Evolutionary conservation across 805 yeast species (phyloP).

Genomic region (Maudiozyma saulgeensis): DNA sequence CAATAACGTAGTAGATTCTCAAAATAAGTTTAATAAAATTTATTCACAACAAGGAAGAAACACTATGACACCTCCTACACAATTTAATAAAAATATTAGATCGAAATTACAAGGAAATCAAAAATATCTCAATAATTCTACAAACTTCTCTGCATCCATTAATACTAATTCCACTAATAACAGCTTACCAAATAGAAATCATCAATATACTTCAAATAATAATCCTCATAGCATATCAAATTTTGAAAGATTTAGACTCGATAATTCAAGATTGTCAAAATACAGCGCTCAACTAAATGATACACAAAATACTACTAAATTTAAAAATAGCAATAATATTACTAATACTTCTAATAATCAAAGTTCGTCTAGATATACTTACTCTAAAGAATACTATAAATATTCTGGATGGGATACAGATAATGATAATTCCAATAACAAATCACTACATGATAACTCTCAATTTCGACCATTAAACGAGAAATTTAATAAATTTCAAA

Average conservation of each 20-base stretch:
- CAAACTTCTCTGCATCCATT: neutral
- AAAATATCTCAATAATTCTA: too few species aligned
- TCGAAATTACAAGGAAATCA: too few species aligned
- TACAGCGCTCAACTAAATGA: neutral
- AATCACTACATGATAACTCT: neutral
- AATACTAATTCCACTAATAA: neutral
- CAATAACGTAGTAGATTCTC: neutral
- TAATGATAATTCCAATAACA: neutral
- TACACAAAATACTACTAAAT: neutral
- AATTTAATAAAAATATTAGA: neutral
- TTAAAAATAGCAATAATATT: neutral
- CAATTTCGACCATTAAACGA: neutral
- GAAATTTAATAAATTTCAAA: neutral
- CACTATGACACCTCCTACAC: neutral
- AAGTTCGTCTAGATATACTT: neutral
- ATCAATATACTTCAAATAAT: neutral
- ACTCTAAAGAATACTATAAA: neutral
- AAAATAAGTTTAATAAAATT: neutral
- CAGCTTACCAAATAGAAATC: neutral
- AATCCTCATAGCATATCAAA: neutral
- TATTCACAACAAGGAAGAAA: too few species aligned
- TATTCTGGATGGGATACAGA: neutral
- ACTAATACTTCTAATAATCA: neutral
- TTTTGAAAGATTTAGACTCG: slow-evolving; percentile 4
- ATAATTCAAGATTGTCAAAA: neutral